A percentile compares a stretch with the other conserved stretches of the same genome.
Evolutionary conservation across 2,329 filamentous ascomycete genomes (phyloP).

Genomic region (Colletotrichum karsti): DNA sequence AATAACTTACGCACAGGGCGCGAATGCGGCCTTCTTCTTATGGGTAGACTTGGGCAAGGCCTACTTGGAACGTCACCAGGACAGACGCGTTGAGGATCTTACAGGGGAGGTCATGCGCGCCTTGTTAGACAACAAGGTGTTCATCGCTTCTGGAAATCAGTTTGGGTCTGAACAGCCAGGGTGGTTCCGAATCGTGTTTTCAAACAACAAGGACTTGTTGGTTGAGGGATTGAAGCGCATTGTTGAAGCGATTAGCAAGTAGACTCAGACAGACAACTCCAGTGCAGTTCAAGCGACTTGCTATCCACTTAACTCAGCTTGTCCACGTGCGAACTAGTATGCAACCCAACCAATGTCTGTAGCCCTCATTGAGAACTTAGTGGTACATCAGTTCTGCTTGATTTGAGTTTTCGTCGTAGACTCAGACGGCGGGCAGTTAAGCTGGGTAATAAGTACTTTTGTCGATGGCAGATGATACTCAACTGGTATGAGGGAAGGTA

Average conservation of each 20-base stretch:
- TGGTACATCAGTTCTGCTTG: too few species aligned
- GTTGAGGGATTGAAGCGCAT: conserved; percentile 33
- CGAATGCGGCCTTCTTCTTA: conserved; percentile 64
- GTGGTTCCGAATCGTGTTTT: conserved; percentile 50
- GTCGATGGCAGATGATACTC: too few species aligned
- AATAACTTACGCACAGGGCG: conserved; percentile 54
- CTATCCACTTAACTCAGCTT: too few species aligned
- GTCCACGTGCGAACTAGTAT: too few species aligned
- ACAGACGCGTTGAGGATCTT: conserved; percentile 80
- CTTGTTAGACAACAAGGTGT: conserved; percentile 41
- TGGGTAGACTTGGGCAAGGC: conserved; percentile 56
- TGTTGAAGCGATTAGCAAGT: neutral
- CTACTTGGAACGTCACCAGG: conserved; percentile 75
- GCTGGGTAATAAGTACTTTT: too few species aligned
- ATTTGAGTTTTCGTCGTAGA: too few species aligned
- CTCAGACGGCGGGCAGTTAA: too few species aligned
- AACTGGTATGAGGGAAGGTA: too few species aligned
- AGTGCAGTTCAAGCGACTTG: too few species aligned
- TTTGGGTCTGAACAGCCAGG: conserved; percentile 48
- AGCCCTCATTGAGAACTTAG: too few species aligned
- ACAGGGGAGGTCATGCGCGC: neutral
- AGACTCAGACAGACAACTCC: neutral
- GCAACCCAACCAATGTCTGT: too few species aligned
- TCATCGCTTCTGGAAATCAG: conserved; percentile 43
- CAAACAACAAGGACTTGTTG: conserved; percentile 40